Evolutionary conservation across 768 basidiomycete genomes (phyloP), one percentile per base, ranked within the genome.

Genomic region (Hydnomerulius pinastri): DNA sequence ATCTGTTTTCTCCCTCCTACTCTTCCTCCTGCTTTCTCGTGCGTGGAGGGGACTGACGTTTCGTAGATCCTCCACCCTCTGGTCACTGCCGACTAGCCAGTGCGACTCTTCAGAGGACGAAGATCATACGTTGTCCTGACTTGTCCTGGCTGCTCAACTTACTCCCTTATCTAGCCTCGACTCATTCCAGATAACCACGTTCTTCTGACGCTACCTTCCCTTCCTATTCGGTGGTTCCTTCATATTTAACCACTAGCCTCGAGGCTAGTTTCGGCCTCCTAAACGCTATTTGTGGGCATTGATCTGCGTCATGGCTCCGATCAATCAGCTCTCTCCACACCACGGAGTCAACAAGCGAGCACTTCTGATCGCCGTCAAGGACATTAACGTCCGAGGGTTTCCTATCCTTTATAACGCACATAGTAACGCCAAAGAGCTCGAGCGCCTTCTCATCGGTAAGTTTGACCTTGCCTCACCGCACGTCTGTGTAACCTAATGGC

Each of bases 291-390:
- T 20, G 27, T n/a, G 18, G n/a, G 12, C 20, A 45, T 9, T 17
- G 7, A 39, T 47, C 28, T 20, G 10, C 7, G 27, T 27, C 4
- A 63, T 64, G 61, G 6, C 37, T 25, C 29, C 17, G 17, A 30
- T 43, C 7, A 20, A 17, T 43, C 39, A 40, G 18, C 17, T 44
- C 15, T 23, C 25, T 44, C 2, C 2, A 13, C 37, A 28, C 10
- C 17, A 35, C 10, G 13, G 15, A 18, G 53, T 53, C 33, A 44
- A 36, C 18, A 66, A 49, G 50, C 60, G 29, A 43, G 65, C 50
- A 1, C 56, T 69, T 35, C 56, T 67, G 50, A 58, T 67, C 28
- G 67, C 51, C 32, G 53, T 67, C 18, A 8, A 25, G 37, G 6
- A 53, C 18, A 55, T 54, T 32, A 6, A 11, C 2, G 15, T 45